Conservation (phyloP, 495 filamentous ascomycete species). For the Staphylotrichum tortipilum region DNA sequence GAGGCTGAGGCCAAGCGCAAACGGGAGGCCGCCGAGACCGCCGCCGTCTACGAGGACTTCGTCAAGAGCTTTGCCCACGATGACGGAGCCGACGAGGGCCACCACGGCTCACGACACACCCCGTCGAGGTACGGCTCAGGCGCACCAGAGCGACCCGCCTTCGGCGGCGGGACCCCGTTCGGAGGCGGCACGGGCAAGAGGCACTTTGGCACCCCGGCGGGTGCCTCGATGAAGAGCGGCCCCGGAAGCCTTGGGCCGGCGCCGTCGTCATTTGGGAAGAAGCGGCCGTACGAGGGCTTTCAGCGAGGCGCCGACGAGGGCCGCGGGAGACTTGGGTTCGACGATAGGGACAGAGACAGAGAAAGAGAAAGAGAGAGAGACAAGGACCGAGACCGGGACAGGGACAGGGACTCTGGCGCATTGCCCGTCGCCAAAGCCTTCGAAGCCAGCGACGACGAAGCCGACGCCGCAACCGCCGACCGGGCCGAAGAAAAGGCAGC, state of each 20-base stretch:
- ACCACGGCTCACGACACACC: constrained; percentile 7
- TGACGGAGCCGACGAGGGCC: constrained; percentile 30
- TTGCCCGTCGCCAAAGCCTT: constrained; percentile 33
- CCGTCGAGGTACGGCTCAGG: constrained; percentile 31
- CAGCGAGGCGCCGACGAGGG: constrained; percentile 28
- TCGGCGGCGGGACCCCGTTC: constrained; percentile 28
- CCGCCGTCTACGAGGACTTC: constrained; percentile 83
- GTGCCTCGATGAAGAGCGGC: constrained; percentile 48
- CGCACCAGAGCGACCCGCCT: constrained; percentile 22
- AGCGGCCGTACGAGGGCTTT: constrained; percentile 38
- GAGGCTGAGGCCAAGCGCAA: constrained; percentile 87
- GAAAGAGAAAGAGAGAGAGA: constrained; percentile 16
- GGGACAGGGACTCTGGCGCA: constrained; percentile 14
- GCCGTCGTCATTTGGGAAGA: constrained; percentile 42
- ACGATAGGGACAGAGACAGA: constrained; percentile 17
- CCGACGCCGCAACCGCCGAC: constrained; percentile 24
- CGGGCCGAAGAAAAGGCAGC: constrained; percentile 60
- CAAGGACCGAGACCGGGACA: constrained; percentile 2
- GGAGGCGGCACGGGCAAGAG: constrained; percentile 37
- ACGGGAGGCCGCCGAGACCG: constrained; percentile 81
- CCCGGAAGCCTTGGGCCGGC: constrained; percentile 67
- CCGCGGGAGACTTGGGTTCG: constrained; percentile 26
- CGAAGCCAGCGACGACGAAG: constrained; percentile 39
- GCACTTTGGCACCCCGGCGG: constrained; percentile 34
- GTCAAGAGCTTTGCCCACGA: constrained; percentile 84